phyloP scores from a whole-genome alignment of 768 basidiomycete species.

The Russula vinacea region DNA sequence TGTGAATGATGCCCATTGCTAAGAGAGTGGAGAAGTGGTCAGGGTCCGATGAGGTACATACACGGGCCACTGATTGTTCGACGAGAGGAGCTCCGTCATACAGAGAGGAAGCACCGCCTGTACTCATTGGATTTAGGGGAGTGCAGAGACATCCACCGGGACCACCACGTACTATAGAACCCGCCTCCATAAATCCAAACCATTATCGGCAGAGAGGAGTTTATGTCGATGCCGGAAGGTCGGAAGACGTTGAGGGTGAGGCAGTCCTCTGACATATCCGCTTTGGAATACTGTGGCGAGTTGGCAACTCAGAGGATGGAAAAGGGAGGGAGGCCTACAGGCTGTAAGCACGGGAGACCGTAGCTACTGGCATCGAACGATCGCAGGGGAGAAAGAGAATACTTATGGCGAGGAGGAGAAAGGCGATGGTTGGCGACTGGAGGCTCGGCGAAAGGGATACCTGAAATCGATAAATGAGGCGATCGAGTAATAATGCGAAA shows the following conservation, averaged over 20 bases:
- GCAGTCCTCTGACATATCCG: slow-evolving; percentile 45
- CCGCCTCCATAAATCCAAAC: slow-evolving; percentile 46
- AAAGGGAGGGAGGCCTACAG: slow-evolving; percentile 8
- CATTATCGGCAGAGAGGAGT: slow-evolving; percentile 42
- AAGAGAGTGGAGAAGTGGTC: background rate
- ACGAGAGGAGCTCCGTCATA: slow-evolving; percentile 20
- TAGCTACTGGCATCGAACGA: slow-evolving; percentile 37
- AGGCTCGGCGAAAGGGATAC: slow-evolving; percentile 39
- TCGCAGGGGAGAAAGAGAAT: slow-evolving; percentile 24
- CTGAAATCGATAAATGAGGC: slow-evolving; percentile 23
- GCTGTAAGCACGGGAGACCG: slow-evolving; percentile 36
- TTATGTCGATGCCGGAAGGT: slow-evolving; percentile 36
- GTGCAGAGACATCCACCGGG: background rate
- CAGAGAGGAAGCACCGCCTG: slow-evolving; percentile 11
- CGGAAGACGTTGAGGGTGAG: slow-evolving; percentile 47
- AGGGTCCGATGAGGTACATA: background rate
- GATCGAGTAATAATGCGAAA: no score
- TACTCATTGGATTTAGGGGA: background rate
- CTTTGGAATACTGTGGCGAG: background rate
- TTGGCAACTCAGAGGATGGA: background rate
- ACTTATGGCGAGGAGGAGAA: slow-evolving; percentile 32
- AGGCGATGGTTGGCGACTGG: slow-evolving; percentile 36
- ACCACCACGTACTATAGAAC: slow-evolving; percentile 32
- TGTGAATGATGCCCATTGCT: background rate
- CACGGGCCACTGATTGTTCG: slow-evolving; percentile 23